These are phyloP conservation scores for Stramenopiles sp. DNA, from an alignment of 352 stramenopile genomes.

Conservation along the genomic window DNA sequence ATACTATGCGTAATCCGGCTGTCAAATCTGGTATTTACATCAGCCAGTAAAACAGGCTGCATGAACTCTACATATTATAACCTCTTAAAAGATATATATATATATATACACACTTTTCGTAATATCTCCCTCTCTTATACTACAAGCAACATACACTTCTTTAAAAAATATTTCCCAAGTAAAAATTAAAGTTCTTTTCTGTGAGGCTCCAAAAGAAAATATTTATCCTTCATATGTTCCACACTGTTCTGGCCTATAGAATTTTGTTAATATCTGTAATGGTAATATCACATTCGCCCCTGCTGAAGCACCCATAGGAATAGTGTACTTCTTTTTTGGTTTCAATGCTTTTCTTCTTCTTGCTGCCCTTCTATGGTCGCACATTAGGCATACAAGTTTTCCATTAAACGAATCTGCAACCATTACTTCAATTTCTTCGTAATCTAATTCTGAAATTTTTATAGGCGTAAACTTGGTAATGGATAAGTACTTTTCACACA, in stretches of 20 bases:
- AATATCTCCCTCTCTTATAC: too few species aligned
- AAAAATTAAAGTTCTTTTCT: too few species aligned
- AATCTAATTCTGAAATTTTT: constrained; percentile 8
- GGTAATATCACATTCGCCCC: not conserved
- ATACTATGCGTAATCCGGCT: constrained; percentile 72
- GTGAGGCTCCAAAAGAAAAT: too few species aligned
- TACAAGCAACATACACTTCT: too few species aligned
- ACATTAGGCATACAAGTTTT: not conserved
- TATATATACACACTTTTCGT: too few species aligned
- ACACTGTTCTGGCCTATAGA: not conserved
- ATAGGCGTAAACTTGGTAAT: not conserved
- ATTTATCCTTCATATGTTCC: constrained; percentile 6
- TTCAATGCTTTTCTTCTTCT: not conserved
- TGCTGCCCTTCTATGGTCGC: not conserved
- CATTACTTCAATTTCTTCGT: constrained; percentile 7
- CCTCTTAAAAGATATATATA: not conserved
- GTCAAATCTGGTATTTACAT: not conserved
- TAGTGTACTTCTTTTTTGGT: constrained; percentile 11
- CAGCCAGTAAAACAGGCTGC: not conserved
- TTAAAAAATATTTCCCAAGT: too few species aligned
- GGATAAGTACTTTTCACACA: not conserved
- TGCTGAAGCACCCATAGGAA: not conserved
- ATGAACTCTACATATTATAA: not conserved
- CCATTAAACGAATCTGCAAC: not conserved
- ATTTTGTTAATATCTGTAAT: not conserved